Percentiles rank a stretch among this genome's conserved stretches.
Conservation (phyloP, 108 stramenopile genomes). For the Fistulifera pelliculosa region DNA sequence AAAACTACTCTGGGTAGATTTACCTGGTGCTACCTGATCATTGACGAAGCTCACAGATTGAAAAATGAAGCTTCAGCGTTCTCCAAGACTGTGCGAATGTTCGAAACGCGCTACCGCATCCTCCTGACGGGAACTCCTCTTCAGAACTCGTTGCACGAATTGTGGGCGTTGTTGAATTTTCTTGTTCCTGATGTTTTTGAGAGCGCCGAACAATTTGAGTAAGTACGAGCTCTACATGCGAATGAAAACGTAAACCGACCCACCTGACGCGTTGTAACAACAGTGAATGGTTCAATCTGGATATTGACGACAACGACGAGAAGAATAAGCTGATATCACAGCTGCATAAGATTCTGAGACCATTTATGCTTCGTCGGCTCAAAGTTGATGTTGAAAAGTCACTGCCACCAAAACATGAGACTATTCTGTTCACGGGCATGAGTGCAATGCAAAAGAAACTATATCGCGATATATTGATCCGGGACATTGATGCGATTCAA, state of each 20-base stretch:
- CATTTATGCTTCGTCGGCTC: conserved; percentile 97
- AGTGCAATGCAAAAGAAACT: conserved; percentile 86
- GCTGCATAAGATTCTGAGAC: conserved; percentile 95
- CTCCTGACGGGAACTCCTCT: conserved; percentile 98
- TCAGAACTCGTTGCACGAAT: conserved; percentile 81
- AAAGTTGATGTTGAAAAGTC: conserved; percentile 88
- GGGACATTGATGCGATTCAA: conserved; percentile 78
- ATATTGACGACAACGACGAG: conserved; percentile 71
- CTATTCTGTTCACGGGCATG: conserved; percentile 88
- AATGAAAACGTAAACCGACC: conserved; percentile 55
- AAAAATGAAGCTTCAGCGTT: conserved; percentile 93
- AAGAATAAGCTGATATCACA: conserved; percentile 94
- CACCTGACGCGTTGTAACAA: conserved; percentile 81
- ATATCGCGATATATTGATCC: conserved; percentile 84
- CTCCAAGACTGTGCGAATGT: conserved; percentile 74
- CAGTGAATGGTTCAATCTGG: conserved; percentile 92
- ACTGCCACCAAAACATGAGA: conserved; percentile 91
- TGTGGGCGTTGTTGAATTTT: conserved; percentile 95
- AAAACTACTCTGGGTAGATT: conserved; percentile 74
- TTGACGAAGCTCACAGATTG: conserved; percentile 88
- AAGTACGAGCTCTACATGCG: no score
- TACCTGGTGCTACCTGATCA: conserved; percentile 94
- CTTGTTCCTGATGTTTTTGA: conserved; percentile 57
- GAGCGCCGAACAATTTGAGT: conserved; percentile 83
- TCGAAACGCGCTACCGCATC: conserved; percentile 87